A percentile compares a stretch with the other conserved stretches of the same genome.
Conservation (phyloP, 768 basidiomycete genomes). For the Amanita thiersii region DNA sequence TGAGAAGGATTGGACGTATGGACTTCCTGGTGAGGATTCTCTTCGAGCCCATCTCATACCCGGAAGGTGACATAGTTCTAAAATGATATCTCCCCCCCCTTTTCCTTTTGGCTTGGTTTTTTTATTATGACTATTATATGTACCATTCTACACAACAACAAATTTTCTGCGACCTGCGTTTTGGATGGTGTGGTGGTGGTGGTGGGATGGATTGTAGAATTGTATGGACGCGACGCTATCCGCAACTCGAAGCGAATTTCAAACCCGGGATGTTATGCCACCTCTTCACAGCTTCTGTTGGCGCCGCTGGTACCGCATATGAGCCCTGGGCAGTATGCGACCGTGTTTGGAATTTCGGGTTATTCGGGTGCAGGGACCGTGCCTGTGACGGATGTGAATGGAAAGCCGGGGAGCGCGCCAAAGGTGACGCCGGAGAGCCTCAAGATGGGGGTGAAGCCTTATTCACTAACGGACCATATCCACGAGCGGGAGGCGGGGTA, state of each 20-base stretch:
- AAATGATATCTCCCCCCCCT: too few relatives aligned
- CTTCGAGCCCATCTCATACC: too few relatives aligned
- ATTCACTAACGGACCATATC: slow-evolving; percentile 93
- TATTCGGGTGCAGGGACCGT: slow-evolving; percentile 95
- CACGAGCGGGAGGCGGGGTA: slow-evolving; percentile 93
- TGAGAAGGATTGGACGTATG: slow-evolving; percentile 93
- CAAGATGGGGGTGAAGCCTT: slow-evolving; percentile 69
- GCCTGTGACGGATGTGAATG: slow-evolving; percentile 56
- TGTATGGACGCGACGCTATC: slow-evolving; percentile 71
- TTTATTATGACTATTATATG: neutral
- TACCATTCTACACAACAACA: neutral
- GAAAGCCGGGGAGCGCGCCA: slow-evolving; percentile 65
- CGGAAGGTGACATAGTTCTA: slow-evolving; percentile 1
- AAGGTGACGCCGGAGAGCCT: slow-evolving; percentile 79
- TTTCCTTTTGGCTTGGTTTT: slow-evolving; percentile 4
- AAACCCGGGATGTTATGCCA: slow-evolving; percentile 97
- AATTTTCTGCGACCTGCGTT: neutral
- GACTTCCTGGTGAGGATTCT: slow-evolving; percentile 99
- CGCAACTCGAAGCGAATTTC: slow-evolving; percentile 78
- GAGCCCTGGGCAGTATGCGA: slow-evolving; percentile 53
- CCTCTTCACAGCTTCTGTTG: slow-evolving; percentile 84
- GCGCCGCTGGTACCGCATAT: slow-evolving; percentile 81
- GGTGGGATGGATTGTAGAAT: slow-evolving; percentile 41
- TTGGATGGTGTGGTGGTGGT: too few relatives aligned
- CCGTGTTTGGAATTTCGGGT: slow-evolving; percentile 89